Base-by-base conservation (phyloP, 306 rosid species). In the Malus orientalis region DNA sequence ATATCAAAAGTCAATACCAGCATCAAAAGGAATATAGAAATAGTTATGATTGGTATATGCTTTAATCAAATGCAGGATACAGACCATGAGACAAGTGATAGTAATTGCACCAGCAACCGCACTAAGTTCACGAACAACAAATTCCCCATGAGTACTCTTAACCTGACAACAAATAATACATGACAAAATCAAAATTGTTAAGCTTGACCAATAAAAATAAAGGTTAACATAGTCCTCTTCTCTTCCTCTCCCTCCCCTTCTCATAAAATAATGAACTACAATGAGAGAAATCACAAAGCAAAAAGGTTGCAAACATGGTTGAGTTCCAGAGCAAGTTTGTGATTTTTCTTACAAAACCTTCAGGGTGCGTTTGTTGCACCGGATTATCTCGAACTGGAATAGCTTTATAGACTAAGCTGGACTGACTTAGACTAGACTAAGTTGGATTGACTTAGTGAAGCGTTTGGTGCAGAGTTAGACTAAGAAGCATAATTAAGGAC, bases 101-200 rank as follows among this genome's bases (percentile, higher is more conserved):
- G 97, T 92, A 71, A 92, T 76, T 32, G 98, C 97, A 79, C 97
- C 95, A 51, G 91, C 93, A 84, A 89, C 87, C 18, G 97, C 97
- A 67, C 84, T 78, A 78, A 94, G 85, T 86, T 94, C 97, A 57
- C 93, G 96, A 77, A 87, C 83, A 81, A 86, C 73, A 82, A 78
- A 86, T 74, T 78, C 75, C 67, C 92, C 89, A 47, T 79, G 76
- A 75, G 91, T 84, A 78, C 84, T 84, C 77, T 91, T 61, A 45
- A 84, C 95, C 97, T 94, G 87, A 76, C 45, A 86, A 62, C 45
- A 63, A 58, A 74, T 8, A 58, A 74, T 8, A 15, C n/a, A 13
- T 54, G 6, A 13, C 51, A 44, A 64, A 45, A 44, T 49, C 3
- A 2, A 19, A 29, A 19, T 6, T 49, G 59, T 44, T 10, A 60